These are phyloP conservation scores for Endothia cerciana DNA, from an alignment of 2,329 filamentous ascomycete genomes.

Conservation along the genomic window DNA sequence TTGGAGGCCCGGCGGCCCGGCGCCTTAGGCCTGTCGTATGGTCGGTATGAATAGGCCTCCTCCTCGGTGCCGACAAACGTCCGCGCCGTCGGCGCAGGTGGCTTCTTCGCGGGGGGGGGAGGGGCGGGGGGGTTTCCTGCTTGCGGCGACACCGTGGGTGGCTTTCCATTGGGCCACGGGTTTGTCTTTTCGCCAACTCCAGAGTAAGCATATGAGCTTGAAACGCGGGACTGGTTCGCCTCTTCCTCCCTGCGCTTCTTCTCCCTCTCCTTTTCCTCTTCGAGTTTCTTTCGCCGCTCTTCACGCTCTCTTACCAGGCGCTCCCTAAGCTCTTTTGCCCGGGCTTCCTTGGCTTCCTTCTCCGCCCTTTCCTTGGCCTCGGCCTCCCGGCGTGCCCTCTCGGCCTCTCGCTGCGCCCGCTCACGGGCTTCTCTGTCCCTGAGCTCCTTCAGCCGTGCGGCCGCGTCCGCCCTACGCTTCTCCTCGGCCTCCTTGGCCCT, in stretches of 20 bases:
- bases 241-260: constrained; percentile 38
- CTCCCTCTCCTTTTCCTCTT: constrained; percentile 40
- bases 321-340: constrained; percentile 42
- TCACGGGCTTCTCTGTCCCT: constrained; percentile 60
- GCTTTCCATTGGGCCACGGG: constrained; percentile 69
- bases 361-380: constrained; percentile 40
- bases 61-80: constrained; percentile 66
- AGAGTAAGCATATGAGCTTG: constrained; percentile 64
- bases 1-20: constrained; percentile 63
- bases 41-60: constrained; percentile 73
- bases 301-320: constrained; percentile 29
- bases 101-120: constrained; percentile 45
- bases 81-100: constrained; percentile 54
- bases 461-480: constrained; percentile 60
- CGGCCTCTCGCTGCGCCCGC: constrained; percentile 41
- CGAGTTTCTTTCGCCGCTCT: constrained; percentile 32
- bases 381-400: constrained; percentile 31
- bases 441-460: constrained; percentile 56
- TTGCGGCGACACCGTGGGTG: constrained; percentile 41
- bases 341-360: constrained; percentile 42
- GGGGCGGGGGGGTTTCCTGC: constrained; percentile 39
- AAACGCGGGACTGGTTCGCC: constrained; percentile 44
- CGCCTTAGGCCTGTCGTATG: constrained; percentile 72
- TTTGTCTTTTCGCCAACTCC: constrained; percentile 71
- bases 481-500: constrained; percentile 64